Base-by-base conservation (phyloP, 768 basidiomycete genomes). In the Phlebiopsis flavidoalba region DNA sequence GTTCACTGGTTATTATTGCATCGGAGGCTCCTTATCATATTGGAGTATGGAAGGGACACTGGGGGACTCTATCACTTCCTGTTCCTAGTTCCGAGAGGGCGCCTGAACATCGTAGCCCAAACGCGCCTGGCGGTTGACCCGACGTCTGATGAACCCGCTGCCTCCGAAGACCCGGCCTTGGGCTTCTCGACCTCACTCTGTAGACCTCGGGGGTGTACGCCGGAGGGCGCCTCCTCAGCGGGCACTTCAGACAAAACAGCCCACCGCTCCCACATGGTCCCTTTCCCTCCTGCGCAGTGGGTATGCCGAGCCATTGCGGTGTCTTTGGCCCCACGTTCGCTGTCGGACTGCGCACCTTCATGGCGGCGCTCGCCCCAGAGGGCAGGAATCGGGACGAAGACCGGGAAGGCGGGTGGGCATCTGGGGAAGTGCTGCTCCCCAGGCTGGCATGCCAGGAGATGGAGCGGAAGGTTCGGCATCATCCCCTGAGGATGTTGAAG, bases 221-320 rank as follows among this genome's bases (percentile, higher is more conserved):
- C 1, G 89, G 88, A 40, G 89, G 89, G 3, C n/a, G 88, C 83
- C 58, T 81, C 73, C 45, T 60, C 75, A 71, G 53, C 76, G 72
- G 62, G 76, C n/a, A n/a, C n/a, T n/a, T 78, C 54, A 72, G 36
- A 82, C 78, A 36, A 80, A 83, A 84, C 68, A 8, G 89, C 73
- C 86, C 85, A 88, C 72, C 87, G 89, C 75, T 92, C 91, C 87
- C 88, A 90, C 26, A 81, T 81, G 7, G 84, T n/a, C n/a, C 78
- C 24, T 82, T 80, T 77, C 85, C 80, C 64, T 91, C 89, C 67
- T 87, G 84, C 14, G 69, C 64, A 19, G 65, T 70, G 58, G 67
- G 67, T 53, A 70, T 62, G 49, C 50, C 62, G 53, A 60, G 66
- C 68, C 64, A 65, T 15, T 61, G 63, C 73, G 21, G 74, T 69